Conservation (phyloP, 768 basidiomycete genomes). For the Xerocomus brunneocitrinus region DNA sequence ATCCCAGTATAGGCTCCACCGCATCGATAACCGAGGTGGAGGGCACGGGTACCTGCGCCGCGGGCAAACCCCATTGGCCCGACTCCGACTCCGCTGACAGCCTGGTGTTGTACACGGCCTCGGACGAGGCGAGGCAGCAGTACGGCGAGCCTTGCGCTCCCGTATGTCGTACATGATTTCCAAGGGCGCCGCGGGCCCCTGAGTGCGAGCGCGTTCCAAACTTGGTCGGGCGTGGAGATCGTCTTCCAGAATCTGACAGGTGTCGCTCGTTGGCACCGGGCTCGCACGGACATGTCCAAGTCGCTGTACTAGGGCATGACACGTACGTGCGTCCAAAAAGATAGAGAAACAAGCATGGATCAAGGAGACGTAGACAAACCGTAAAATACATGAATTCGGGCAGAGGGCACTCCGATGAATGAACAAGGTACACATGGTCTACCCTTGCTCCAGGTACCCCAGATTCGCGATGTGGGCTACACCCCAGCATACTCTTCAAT, state of each 20-base stretch:
- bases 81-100: too few relatives aligned
- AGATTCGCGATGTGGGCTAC: slow-evolving; percentile 8
- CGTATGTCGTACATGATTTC: neutral
- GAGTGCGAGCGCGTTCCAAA: too few relatives aligned
- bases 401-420: neutral
- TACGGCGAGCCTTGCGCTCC: neutral
- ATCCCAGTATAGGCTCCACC: too few relatives aligned
- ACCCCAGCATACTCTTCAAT: slow-evolving; percentile 38
- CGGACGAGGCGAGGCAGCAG: neutral
- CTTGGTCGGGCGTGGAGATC: too few relatives aligned
- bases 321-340: neutral
- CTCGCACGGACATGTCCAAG: too few relatives aligned
- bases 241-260: too few relatives aligned
- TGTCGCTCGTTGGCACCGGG: too few relatives aligned
- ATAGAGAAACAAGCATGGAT: neutral
- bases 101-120: too few relatives aligned
- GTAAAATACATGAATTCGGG: neutral
- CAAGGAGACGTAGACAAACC: too few relatives aligned
- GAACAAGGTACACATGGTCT: neutral
- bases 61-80: neutral
- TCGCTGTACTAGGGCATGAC: too few relatives aligned
- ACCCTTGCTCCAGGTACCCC: neutral
- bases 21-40: neutral
- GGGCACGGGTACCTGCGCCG: neutral
- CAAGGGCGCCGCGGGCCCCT: neutral